phyloP scores from a whole-genome alignment of 192 early-diverging fungal genomes.

The Coemansia reversa region DNA sequence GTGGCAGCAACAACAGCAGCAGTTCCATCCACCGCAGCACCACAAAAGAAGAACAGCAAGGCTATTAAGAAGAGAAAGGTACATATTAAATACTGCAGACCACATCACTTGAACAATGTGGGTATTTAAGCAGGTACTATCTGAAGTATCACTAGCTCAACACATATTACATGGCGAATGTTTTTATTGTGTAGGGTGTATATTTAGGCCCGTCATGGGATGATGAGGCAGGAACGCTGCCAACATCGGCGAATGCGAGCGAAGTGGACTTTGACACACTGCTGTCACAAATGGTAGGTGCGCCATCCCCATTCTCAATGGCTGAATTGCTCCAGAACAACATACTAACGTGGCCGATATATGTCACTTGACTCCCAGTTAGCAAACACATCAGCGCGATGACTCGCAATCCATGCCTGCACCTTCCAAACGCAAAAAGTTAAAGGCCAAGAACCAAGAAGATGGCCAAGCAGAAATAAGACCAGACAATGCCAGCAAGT shows the following conservation, averaged over 20 bases:
- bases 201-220: conserved; percentile 53
- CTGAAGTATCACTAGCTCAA: background rate
- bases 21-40: background rate
- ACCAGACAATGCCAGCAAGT: background rate
- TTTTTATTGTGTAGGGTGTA: conserved; percentile 18
- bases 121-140: background rate
- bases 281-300: conserved; percentile 46
- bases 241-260: conserved; percentile 29
- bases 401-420: background rate
- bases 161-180: background rate
- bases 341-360: background rate
- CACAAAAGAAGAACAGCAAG: conserved; percentile 14
- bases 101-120: background rate
- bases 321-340: background rate
- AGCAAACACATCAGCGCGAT: conserved; percentile 13
- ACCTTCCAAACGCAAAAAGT: background rate
- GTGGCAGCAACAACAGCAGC: background rate
- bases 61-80: conserved; percentile 40
- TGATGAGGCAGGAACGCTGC: conserved; percentile 44
- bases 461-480: background rate
- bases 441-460: background rate
- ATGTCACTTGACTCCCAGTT: background rate
- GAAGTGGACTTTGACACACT: conserved; percentile 51
- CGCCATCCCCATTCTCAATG: background rate
- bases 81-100: background rate